Percentiles rank a stretch among this genome's conserved stretches.
These are phyloP conservation scores for Coemansia aciculifera DNA, from an alignment of 192 early-diverging fungal species.

Conservation along the genomic window DNA sequence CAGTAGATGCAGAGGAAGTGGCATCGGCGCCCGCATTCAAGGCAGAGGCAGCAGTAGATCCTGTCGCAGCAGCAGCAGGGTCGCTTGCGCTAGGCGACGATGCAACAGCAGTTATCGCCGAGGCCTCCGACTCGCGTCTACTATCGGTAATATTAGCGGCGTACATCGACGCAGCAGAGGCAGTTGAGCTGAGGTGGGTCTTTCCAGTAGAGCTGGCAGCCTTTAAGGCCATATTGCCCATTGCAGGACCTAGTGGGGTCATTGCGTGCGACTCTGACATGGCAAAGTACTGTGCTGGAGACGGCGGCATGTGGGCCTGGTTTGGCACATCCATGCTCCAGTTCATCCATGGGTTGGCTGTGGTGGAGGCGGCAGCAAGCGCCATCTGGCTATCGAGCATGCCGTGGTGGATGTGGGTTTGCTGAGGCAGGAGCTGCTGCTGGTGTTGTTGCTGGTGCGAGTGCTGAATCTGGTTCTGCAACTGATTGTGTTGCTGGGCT, in stretches of 20 bases:
- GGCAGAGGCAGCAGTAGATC: constrained; percentile 9
- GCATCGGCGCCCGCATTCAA: constrained; percentile 1
- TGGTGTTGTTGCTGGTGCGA: constrained; percentile 19
- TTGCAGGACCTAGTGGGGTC: not conserved
- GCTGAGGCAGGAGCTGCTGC: constrained; percentile 4
- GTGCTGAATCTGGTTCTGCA: constrained; percentile 11
- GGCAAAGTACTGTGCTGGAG: constrained; percentile 4
- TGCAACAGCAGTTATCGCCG: constrained; percentile 52
- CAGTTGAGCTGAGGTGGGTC: constrained; percentile 7
- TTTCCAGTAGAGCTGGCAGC: not conserved
- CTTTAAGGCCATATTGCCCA: not conserved
- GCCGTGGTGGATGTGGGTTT: not conserved
- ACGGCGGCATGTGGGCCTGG: not conserved
- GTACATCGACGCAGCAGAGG: constrained; percentile 25
- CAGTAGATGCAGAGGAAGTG: not conserved
- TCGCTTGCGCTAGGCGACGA: constrained; percentile 32
- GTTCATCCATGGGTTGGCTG: constrained; percentile 33
- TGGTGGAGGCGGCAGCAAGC: constrained; percentile 22
- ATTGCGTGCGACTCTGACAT: constrained; percentile 12
- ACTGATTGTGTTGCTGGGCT: constrained; percentile 15
- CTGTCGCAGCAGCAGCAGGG: constrained; percentile 9
- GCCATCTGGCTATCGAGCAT: constrained; percentile 26
- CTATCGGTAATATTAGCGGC: constrained; percentile 51
- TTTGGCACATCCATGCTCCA: constrained; percentile 31
- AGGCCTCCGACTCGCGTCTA: constrained; percentile 54